Conservation (phyloP, 1,139 yeast genomes). For the Kodamaea derodonti region DNA sequence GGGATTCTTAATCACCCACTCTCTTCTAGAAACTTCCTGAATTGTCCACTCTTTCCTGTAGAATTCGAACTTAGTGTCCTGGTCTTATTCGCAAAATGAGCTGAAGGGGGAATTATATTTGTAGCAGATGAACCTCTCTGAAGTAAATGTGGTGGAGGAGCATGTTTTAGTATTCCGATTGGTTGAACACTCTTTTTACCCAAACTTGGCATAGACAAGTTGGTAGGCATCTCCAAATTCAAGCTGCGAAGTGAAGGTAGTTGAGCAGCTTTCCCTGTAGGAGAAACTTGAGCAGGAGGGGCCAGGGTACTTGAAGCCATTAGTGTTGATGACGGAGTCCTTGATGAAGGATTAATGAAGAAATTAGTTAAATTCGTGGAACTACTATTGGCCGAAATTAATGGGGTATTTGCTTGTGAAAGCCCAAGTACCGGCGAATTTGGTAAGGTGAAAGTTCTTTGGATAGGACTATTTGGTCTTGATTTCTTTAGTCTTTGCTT, state of each 20-base stretch:
- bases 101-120: constrained; percentile 5
- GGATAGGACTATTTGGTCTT: constrained; percentile 61
- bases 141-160: constrained; percentile 5
- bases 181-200: constrained; percentile 5
- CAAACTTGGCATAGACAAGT: constrained; percentile 25
- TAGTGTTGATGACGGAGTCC: constrained; percentile 3
- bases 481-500: constrained; percentile 59
- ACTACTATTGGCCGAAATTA: constrained; percentile 42
- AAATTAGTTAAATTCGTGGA: constrained; percentile 40
- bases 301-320: neutral
- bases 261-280: constrained; percentile 7
- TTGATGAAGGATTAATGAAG: constrained; percentile 26
- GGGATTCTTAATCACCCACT: neutral
- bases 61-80: constrained; percentile 18
- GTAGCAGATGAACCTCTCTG: constrained; percentile 9
- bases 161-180: constrained; percentile 2
- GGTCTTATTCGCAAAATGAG: constrained; percentile 3
- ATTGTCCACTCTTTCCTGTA: constrained; percentile 19
- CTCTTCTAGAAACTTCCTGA: constrained; percentile 17
- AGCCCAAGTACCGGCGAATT: constrained; percentile 56
- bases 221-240: constrained; percentile 46
- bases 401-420: constrained; percentile 41
- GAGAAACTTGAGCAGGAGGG: constrained; percentile 3
- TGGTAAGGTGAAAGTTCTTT: constrained; percentile 46
- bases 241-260: constrained; percentile 51